These are phyloP conservation scores for Fusarium sp. DNA, from an alignment of 2,329 filamentous ascomycete genomes.

Conservation along the genomic window DNA sequence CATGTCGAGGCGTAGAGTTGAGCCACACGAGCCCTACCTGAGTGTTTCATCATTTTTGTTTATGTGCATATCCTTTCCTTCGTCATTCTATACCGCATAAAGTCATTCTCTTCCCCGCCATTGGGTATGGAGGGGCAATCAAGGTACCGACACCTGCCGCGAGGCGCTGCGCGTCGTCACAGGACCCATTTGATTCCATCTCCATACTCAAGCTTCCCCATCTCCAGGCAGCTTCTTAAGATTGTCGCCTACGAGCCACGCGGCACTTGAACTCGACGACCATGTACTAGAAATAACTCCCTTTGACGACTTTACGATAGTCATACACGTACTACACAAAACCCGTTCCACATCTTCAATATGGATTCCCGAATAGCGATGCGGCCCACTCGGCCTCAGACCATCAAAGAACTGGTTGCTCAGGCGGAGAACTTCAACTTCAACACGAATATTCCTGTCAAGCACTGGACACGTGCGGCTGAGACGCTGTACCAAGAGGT, in stretches of 20 bases:
- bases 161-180: slow-evolving; percentile 39
- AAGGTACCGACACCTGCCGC: slow-evolving; percentile 31
- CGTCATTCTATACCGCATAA: slow-evolving; percentile 4
- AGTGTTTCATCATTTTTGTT: background rate
- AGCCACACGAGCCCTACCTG: background rate
- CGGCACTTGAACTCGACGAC: slow-evolving; percentile 16
- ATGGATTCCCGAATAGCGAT: slow-evolving; percentile 50
- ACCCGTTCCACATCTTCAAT: background rate
- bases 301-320: slow-evolving; percentile 26
- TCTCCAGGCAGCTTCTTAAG: slow-evolving; percentile 30
- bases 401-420: slow-evolving; percentile 79
- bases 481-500: slow-evolving; percentile 86
- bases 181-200: slow-evolving; percentile 37
- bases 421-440: slow-evolving; percentile 86
- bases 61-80: slow-evolving; percentile 24
- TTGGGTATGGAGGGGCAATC: slow-evolving; percentile 43
- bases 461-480: slow-evolving; percentile 84
- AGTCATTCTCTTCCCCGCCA: slow-evolving; percentile 33
- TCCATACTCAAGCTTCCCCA: slow-evolving; percentile 1
- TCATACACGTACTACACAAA: background rate
- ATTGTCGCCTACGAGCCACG: slow-evolving; percentile 28
- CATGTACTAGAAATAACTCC: slow-evolving; percentile 33
- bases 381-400: slow-evolving; percentile 67
- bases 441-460: slow-evolving; percentile 79
- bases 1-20: background rate